Evolutionary conservation across 1,139 yeast species (phyloP), one percentile per base, ranked within the genome.

Genomic region (Magnusiomyces tetraspermus): DNA sequence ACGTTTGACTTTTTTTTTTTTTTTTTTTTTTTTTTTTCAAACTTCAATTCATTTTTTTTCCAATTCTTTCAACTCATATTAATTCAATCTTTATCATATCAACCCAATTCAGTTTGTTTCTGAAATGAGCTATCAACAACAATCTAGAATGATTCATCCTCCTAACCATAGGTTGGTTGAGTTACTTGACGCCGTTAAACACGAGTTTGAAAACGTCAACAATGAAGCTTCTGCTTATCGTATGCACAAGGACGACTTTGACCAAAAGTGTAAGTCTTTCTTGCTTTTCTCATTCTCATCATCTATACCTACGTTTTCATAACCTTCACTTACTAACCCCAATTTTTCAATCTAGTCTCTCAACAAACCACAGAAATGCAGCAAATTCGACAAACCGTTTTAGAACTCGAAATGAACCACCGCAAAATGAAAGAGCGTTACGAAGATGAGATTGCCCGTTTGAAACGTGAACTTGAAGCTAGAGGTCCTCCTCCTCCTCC

Each of bases 321-420:
- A n/a, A n/a, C n/a, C n/a, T 22, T 6, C 30, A 23, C 33, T 13
- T 15, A 15, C 33, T 17, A 36, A 28, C 28, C 10, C n/a, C 17
- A 28, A 28, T 28, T 28, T 28, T 28, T 28, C 33, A 33, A 44
- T 51, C 52, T 61, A 60, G 68, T 88, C 67, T 83, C 81, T 67
- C 96, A 89, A 71, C 97, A 92, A 70, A 84, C 89, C 52, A 88
- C 87, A 51, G 98, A 92, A 69, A 84, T 92, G 82, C 94, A 89
- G 66, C 95, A 87, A 68, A 90, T 92, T 59, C 79, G 97, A 64
- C 95, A 88, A 66, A 87, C 96, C 19, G 96, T 92, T 49, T 89
- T 84, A 66, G 97, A 92, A 67, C 77, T 92, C 63, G 97, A 92
- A 68, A 79, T 85, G 79, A 94, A 95, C 48, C 97, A 92, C 71